These are phyloP conservation scores for Boletus rubescentipes DNA, from an alignment of 768 basidiomycete species.

Conservation along the genomic window DNA sequence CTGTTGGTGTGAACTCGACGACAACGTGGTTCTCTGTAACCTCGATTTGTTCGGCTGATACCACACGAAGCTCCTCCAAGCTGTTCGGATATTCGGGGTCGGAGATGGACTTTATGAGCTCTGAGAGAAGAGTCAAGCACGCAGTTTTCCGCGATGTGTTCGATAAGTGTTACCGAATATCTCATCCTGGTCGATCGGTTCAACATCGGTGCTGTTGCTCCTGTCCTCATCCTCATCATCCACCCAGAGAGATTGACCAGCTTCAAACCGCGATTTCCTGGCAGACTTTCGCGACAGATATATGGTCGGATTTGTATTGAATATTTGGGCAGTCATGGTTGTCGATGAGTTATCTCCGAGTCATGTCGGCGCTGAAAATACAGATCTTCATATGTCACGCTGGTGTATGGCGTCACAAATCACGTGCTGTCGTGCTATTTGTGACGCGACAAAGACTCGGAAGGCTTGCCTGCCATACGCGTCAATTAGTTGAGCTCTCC, in stretches of 20 bases:
- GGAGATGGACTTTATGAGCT: slow-evolving; percentile 86
- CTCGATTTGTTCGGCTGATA: slow-evolving; percentile 83
- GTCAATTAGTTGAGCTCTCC: slow-evolving; percentile 17
- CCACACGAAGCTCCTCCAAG: slow-evolving; percentile 93
- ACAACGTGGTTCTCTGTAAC: slow-evolving; percentile 63
- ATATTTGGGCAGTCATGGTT: slow-evolving; percentile 56
- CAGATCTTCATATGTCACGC: slow-evolving; percentile 21
- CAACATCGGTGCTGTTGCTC: slow-evolving; percentile 40
- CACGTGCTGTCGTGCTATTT: slow-evolving; percentile 15
- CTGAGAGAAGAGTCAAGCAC: slow-evolving; percentile 41
- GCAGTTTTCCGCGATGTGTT: background rate
- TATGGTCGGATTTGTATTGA: slow-evolving; percentile 90
- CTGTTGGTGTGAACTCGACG: slow-evolving; percentile 96
- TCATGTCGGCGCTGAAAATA: background rate
- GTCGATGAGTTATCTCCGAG: background rate
- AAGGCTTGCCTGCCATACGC: slow-evolving; percentile 5
- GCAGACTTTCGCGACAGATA: slow-evolving; percentile 53
- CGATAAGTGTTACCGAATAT: slow-evolving; percentile 67
- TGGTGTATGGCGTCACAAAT: slow-evolving; percentile 15
- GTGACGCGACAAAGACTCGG: slow-evolving; percentile 11
- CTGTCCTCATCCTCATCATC: slow-evolving; percentile 42
- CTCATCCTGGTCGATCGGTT: slow-evolving; percentile 88
- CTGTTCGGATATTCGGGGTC: slow-evolving; percentile 96
- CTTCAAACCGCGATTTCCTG: slow-evolving; percentile 41
- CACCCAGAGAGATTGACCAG: slow-evolving; percentile 61